Percentiles rank a stretch among this genome's conserved stretches.
These are phyloP conservation scores for Diaporthe citri DNA, from an alignment of 2,329 filamentous ascomycete genomes.

Conservation along the genomic window DNA sequence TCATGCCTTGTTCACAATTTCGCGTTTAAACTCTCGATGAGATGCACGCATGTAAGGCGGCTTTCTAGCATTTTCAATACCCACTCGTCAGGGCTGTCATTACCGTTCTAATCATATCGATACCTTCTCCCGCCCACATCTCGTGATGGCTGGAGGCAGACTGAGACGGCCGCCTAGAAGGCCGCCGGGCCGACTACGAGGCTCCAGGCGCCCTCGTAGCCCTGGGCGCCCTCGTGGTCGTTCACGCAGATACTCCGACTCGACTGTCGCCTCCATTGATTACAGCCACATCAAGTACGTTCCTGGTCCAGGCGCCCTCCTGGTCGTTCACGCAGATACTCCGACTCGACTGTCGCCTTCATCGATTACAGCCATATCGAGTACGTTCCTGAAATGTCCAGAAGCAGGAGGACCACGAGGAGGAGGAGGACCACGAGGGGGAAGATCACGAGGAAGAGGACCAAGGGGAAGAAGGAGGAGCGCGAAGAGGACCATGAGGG, in stretches of 20 bases:
- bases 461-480: no score
- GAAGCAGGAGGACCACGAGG: no score
- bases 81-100: not conserved
- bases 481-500: no score
- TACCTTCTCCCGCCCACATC: not conserved
- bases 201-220: conserved; percentile 29
- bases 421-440: no score
- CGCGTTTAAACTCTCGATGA: not conserved
- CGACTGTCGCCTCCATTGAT: conserved; percentile 59
- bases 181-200: conserved; percentile 22
- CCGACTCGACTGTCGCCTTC: conserved; percentile 60
- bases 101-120: not conserved
- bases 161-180: conserved; percentile 39
- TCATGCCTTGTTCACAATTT: not conserved
- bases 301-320: conserved; percentile 44
- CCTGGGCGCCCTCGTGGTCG: conserved; percentile 46
- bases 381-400: conserved; percentile 50
- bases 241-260: conserved; percentile 57
- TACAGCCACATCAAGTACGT: conserved; percentile 49
- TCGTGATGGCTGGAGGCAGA: conserved; percentile 30
- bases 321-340: conserved; percentile 54
- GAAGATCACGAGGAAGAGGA: no score
- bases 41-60: not conserved
- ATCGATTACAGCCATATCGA: conserved; percentile 51
- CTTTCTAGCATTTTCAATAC: not conserved